Conservation (phyloP, 169 alveolate genomes). For the Cryptosporidium felis region DNA sequence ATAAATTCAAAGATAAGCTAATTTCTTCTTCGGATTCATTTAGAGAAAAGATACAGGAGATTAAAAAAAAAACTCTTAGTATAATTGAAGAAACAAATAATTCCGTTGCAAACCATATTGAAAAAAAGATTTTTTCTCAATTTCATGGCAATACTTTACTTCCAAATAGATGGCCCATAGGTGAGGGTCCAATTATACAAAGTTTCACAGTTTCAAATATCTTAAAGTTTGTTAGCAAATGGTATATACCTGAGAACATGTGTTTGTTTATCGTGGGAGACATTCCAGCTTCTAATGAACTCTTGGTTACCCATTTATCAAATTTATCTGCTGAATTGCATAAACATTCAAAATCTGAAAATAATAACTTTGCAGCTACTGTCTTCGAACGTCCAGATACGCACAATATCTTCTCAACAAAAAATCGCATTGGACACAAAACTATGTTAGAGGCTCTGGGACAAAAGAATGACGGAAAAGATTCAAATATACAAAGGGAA, state of each 20-base stretch:
- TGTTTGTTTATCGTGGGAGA: conserved; percentile 54
- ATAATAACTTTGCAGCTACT: neutral
- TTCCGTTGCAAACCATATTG: conserved; percentile 42
- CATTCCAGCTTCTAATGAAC: conserved; percentile 28
- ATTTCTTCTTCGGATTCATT: neutral
- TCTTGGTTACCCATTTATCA: conserved; percentile 12
- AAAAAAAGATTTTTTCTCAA: conserved; percentile 26
- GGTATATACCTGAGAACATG: conserved; percentile 54
- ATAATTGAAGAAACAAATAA: neutral
- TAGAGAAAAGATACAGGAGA: neutral
- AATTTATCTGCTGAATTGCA: conserved; percentile 1
- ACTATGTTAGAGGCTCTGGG: neutral
- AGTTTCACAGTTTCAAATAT: neutral
- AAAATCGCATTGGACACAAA: conserved; percentile 29
- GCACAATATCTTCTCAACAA: conserved; percentile 26
- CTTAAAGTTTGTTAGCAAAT: conserved; percentile 18
- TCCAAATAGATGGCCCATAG: conserved; percentile 59
- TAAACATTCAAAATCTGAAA: neutral
- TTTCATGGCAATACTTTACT: conserved; percentile 51
- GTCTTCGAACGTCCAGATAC: neutral
- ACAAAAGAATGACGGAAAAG: neutral
- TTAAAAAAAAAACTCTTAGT: neutral
- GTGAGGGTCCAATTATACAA: conserved; percentile 2
- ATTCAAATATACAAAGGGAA: neutral
- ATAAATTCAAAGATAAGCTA: conserved; percentile 1